phyloP scores from a whole-genome alignment of 73 alveolate genomes.

The Paramecium sexaurelia region DNA sequence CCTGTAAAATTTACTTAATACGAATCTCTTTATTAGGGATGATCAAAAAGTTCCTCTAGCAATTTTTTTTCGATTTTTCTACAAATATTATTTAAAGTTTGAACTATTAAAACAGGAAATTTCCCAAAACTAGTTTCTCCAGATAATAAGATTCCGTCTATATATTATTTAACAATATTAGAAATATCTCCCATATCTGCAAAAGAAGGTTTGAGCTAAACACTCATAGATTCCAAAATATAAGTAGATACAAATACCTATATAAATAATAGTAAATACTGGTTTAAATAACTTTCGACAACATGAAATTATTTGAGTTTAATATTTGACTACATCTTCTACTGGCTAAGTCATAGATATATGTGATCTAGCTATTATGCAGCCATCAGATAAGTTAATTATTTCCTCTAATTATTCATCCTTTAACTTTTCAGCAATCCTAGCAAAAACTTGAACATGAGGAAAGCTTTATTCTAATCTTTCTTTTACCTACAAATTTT shows the following conservation, averaged over 20 bases:
- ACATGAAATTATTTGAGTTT: background rate
- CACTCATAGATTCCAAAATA: constrained; percentile 44
- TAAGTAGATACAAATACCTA: constrained; percentile 34
- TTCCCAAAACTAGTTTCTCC: constrained; percentile 58
- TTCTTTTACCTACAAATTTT: background rate
- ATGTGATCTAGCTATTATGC: constrained; percentile 31
- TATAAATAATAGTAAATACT: background rate
- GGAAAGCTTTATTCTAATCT: background rate
- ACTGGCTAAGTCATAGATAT: constrained; percentile 40
- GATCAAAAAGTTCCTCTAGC: background rate
- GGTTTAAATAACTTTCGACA: constrained; percentile 34
- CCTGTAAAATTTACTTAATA: constrained; percentile 28
- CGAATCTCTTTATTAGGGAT: background rate
- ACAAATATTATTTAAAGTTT: constrained; percentile 22
- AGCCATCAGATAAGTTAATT: background rate
- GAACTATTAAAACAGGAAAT: constrained; percentile 15
- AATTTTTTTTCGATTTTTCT: background rate
- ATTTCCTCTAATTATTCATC: background rate
- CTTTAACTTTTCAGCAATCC: constrained; percentile 34
- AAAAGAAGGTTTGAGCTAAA: background rate
- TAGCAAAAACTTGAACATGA: constrained; percentile 4
- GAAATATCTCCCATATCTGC: constrained; percentile 62
- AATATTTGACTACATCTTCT: constrained; percentile 41
- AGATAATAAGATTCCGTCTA: constrained; percentile 38
- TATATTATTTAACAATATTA: constrained; percentile 38